Evolutionary conservation across 768 basidiomycete genomes (phyloP), one percentile per base, ranked within the genome.

Genomic region (Boletus rubescentipes): DNA sequence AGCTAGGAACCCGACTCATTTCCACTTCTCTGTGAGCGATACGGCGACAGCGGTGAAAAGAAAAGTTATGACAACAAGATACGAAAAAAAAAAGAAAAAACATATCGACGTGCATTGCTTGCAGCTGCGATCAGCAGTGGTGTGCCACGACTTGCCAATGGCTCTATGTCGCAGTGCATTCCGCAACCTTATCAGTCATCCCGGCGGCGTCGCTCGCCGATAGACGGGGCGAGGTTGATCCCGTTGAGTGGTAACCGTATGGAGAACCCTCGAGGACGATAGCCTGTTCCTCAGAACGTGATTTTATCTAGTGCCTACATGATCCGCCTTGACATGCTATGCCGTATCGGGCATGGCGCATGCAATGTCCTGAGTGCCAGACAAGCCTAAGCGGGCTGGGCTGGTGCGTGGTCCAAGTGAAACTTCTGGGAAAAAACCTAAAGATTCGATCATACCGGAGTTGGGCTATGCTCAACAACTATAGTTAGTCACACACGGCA

Each of bases 361-460:
- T 37, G 54, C 49, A 49, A 55, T 51, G 61, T 55, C 42, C 53
- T 47, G 35, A 39, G 49, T 32, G 26, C 49, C 35, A 49, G 44
- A 36, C 29, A 7, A 55, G 35, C 53, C 53, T 34, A 55, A 55
- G 49, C 50, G 46, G 61, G 32, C 45, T 51, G 52, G 38, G 39
- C 26, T 34, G 26, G 26, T 12, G 14, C 23, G 44, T 53, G 52
- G 57, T 36, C 65, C 54, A 60, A 40, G 29, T 31, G 32, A 32
- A 53, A 46, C 40, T n/a, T 50, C 39, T 59, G 61, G 61, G 60
- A 60, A 62, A 54, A 42, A 57, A 46, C 23, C 34, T 26, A 54
- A 49, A 54, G 39, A 49, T 68, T 71, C 68, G 70, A 67, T 68
- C 65, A 67, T 43, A 59, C 47, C 67, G 67, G 67, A 59, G 14